Evolutionary conservation across 2,329 filamentous ascomycete species (phyloP), one percentile per base, ranked within the genome.

Genomic region (Curvularia sp.): DNA sequence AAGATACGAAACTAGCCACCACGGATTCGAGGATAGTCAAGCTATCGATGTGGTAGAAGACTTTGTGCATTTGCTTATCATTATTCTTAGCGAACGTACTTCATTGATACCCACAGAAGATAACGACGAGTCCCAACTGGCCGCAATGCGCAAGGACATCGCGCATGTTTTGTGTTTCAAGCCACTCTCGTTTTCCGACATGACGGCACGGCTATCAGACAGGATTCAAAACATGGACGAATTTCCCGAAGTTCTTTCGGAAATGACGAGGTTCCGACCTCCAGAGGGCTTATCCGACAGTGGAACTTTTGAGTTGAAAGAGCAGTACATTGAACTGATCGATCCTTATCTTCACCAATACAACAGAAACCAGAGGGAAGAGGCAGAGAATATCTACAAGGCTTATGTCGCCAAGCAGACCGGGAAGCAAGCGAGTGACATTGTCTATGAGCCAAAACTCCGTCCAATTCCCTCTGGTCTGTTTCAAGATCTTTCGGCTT

Each of bases 311-410:
- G 93, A 97, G 76, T 82, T 99, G 51, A 95, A 93, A 73, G 87
- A 90, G 4, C 87, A 96, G 60, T 95, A 89, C 68, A 85, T 97
- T 39, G 90, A 94, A 66, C 86, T 96, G 47, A 88, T 99, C 50
- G 96, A 99, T 74, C 95, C 96, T 0, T 99, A 97, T 75, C 95
- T 93, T 71, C 91, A 93, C 6, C 93, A 98, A 73, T 99, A 97
- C 77, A 96, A 89, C 71, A 96, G 97, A 74, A 99, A 99, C 70
- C 94, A 98, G 76, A 87, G 95, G 50, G 95, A 99, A 73, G 95
- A 99, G 75, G 92, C 94, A 0, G 95, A 99, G 77, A 88, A 86
- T 66, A 90, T 93, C 3, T 97, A 95, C 80, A 92, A 90, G 68
- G 89, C 90, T 70, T 90, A 91, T 82, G 88, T 95, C 82, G 91